These are phyloP conservation scores for Leptographium flavum DNA, from an alignment of 2,329 filamentous ascomycete species.

Conservation along the genomic window DNA sequence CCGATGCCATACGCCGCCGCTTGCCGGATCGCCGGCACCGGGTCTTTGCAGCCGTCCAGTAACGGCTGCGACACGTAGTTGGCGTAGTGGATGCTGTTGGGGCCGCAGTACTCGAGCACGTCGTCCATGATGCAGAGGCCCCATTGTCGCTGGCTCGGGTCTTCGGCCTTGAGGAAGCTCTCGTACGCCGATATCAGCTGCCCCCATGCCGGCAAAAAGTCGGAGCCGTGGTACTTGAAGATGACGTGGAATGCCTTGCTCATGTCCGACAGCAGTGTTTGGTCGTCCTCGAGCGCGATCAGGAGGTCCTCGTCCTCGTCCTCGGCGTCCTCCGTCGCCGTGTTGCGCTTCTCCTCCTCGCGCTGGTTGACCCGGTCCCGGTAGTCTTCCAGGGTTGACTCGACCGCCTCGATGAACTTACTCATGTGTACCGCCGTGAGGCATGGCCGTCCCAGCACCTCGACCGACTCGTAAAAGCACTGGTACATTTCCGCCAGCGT, in stretches of 20 bases:
- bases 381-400: conserved; percentile 82
- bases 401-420: conserved; percentile 74
- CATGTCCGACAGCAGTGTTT: conserved; percentile 94
- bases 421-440: conserved; percentile 67
- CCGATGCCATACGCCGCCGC: conserved; percentile 93
- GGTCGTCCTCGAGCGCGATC: conserved; percentile 91
- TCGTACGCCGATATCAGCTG: conserved; percentile 74
- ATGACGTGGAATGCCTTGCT: conserved; percentile 99
- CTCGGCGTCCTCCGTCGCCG: conserved; percentile 73
- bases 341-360: conserved; percentile 61
- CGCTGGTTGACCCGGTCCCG: conserved; percentile 73
- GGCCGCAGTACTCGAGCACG: conserved; percentile 90
- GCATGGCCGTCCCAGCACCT: conserved; percentile 79
- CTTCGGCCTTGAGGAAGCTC: conserved; percentile 63
- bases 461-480: conserved; percentile 97
- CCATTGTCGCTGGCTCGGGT: conserved; percentile 93
- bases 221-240: conserved; percentile 85
- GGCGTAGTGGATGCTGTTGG: conserved; percentile 75
- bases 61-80: conserved; percentile 78
- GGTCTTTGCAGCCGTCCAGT: conserved; percentile 71
- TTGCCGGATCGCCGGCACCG: conserved; percentile 75
- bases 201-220: conserved; percentile 82
- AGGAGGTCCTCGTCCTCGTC: conserved; percentile 74
- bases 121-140: conserved; percentile 98
- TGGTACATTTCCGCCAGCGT: conserved; percentile 98